phyloP scores from a whole-genome alignment of 2,329 filamentous ascomycete species.

The Cladosporium velox region DNA sequence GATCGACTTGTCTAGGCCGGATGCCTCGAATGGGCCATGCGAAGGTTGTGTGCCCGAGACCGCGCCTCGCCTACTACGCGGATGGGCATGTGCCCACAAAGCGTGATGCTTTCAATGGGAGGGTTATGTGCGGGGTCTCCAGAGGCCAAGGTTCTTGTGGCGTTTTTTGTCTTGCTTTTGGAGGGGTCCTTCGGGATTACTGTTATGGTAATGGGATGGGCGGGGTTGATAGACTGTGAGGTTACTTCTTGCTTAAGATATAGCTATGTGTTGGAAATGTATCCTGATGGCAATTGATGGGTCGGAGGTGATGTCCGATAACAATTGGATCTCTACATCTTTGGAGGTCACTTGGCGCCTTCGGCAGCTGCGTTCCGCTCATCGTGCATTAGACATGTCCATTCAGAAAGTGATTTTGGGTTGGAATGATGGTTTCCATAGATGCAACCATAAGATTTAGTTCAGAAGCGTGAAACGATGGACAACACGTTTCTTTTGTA shows the following conservation, averaged over 20 bases:
- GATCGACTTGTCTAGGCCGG: slow-evolving; percentile 3
- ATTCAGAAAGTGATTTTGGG: background rate
- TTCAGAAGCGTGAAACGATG: too few relatives aligned
- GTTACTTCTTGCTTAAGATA: background rate
- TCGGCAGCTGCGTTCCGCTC: background rate
- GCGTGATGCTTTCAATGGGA: slow-evolving; percentile 1
- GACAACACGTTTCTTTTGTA: too few relatives aligned
- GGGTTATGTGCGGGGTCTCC: slow-evolving; percentile 9
- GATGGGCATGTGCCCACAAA: background rate
- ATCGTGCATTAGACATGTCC: background rate
- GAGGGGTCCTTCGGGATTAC: background rate
- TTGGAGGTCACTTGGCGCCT: background rate
- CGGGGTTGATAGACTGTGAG: too few relatives aligned
- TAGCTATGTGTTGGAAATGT: background rate
- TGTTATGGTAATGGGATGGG: background rate
- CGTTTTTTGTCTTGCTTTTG: background rate
- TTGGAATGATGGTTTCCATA: background rate
- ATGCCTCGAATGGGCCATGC: slow-evolving; percentile 11
- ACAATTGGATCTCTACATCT: background rate
- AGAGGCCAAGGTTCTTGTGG: slow-evolving; percentile 15
- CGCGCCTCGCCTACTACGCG: background rate
- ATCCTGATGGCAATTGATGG: background rate
- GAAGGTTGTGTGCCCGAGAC: background rate
- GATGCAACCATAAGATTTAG: background rate
- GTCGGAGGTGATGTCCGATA: background rate